These are phyloP conservation scores for Lasiodiplodia sp. DNA, from an alignment of 2,329 filamentous ascomycete genomes.

Conservation along the genomic window DNA sequence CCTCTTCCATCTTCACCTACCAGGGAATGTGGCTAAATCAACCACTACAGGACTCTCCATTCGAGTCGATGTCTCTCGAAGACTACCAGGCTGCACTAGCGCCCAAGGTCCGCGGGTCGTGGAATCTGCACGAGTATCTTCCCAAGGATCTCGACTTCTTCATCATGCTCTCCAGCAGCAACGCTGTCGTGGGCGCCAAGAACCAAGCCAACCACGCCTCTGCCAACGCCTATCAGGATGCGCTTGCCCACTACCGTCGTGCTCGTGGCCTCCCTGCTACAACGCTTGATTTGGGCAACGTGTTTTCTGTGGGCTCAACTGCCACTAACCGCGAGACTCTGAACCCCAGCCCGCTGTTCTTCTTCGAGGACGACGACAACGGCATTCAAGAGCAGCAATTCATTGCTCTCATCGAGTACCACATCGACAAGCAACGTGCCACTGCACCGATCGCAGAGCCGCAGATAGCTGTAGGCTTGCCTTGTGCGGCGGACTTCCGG, in stretches of 20 bases:
- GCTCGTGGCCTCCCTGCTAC: constrained; percentile 31
- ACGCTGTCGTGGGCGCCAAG: constrained; percentile 30
- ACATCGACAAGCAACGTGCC: constrained; percentile 32
- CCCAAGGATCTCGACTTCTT: constrained; percentile 40
- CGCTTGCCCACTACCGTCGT: constrained; percentile 37
- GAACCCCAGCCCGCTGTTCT: constrained; percentile 17
- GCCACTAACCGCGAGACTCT: constrained; percentile 18
- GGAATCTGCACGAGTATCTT: constrained; percentile 38
- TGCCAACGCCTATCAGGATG: constrained; percentile 42
- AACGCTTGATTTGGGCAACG: constrained; percentile 34
- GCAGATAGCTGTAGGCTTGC: constrained; percentile 36
- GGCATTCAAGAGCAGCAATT: constrained; percentile 35
- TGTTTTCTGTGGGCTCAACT: constrained; percentile 37
- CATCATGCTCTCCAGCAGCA: constrained; percentile 35
- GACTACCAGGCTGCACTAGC: constrained; percentile 30
- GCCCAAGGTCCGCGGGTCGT: constrained; percentile 46
- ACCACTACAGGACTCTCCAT: constrained; percentile 4
- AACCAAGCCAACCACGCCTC: constrained; percentile 39
- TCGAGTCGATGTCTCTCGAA: constrained; percentile 30
- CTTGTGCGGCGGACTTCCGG: constrained; percentile 34
- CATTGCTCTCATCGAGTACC: constrained; percentile 34
- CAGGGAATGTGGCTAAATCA: constrained; percentile 23
- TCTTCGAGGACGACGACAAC: constrained; percentile 26
- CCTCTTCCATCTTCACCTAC: neutral
- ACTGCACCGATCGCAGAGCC: constrained; percentile 22